Evolutionary conservation across 163 green algal genomes (phyloP).

Genomic region (Scenedesmus sp.): DNA sequence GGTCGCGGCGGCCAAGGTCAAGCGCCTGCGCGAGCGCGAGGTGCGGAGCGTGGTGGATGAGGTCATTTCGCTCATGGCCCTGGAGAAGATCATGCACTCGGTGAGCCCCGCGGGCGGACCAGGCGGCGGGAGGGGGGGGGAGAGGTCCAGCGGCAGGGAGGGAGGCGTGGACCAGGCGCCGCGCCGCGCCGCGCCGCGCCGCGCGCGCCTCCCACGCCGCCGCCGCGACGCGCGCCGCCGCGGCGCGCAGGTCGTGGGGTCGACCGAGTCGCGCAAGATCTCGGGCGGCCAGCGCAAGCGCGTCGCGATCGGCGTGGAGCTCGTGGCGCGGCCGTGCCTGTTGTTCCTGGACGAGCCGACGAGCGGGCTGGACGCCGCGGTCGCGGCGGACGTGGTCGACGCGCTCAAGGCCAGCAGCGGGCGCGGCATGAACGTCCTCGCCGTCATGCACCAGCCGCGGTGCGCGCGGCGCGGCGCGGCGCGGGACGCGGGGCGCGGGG

Average conservation of each 20-base stretch:
- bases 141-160: not conserved
- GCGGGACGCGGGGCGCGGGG: no score
- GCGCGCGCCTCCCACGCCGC: not conserved
- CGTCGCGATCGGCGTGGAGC: constrained; percentile 84
- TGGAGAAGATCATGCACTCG: constrained; percentile 30
- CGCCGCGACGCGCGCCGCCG: not conserved
- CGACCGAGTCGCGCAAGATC: constrained; percentile 53
- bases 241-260: constrained; percentile 10
- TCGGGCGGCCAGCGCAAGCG: constrained; percentile 83
- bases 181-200: not conserved
- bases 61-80: constrained; percentile 20
- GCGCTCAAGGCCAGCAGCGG: not conserved
- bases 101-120: no score
- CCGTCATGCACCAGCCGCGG: constrained; percentile 37
- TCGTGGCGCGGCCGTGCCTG: constrained; percentile 73
- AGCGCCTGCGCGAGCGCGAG: not conserved
- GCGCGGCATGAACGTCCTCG: constrained; percentile 28
- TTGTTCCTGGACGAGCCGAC: constrained; percentile 85
- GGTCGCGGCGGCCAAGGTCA: no score
- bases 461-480: no score
- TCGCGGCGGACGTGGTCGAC: constrained; percentile 23
- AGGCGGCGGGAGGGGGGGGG: not conserved
- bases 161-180: no score
- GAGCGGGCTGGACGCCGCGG: constrained; percentile 57
- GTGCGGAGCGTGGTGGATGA: constrained; percentile 14